Conservation (phyloP, 2,329 filamentous ascomycete species). For the Chaetomiaceae sp. region DNA sequence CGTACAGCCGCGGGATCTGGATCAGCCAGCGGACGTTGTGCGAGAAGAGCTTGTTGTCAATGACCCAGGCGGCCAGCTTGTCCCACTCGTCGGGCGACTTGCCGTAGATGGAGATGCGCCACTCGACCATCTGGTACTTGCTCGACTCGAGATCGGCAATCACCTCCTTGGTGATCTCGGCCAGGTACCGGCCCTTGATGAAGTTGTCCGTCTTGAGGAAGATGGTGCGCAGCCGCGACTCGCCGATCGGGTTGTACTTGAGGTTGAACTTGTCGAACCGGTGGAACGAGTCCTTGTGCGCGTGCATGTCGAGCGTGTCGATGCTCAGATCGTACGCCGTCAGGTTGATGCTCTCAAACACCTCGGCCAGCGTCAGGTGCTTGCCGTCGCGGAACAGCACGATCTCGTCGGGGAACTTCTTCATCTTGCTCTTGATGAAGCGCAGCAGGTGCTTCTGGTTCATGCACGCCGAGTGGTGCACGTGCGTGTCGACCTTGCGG, state of each 20-base stretch:
- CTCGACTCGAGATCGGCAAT: slow-evolving; percentile 95
- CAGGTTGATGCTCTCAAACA: slow-evolving; percentile 95
- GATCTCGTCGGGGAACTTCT: slow-evolving; percentile 91
- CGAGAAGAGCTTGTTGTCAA: slow-evolving; percentile 97
- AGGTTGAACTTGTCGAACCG: slow-evolving; percentile 99
- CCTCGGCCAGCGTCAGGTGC: slow-evolving; percentile 83
- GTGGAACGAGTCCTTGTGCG: slow-evolving; percentile 96
- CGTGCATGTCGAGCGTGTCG: slow-evolving; percentile 98
- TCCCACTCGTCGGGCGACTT: slow-evolving; percentile 93
- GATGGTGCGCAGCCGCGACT: slow-evolving; percentile 93
- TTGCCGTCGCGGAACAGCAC: slow-evolving; percentile 91
- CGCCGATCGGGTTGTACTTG: slow-evolving; percentile 96
- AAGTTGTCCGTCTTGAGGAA: slow-evolving; percentile 99
- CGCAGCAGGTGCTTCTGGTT: slow-evolving; percentile 97
- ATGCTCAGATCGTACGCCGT: slow-evolving; percentile 98
- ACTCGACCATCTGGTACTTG: slow-evolving; percentile 99
- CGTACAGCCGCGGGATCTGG: slow-evolving; percentile 89
- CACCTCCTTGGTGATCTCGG: slow-evolving; percentile 97
- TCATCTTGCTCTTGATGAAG: slow-evolving; percentile 99
- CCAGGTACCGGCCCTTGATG: slow-evolving; percentile 90
- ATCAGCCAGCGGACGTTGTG: slow-evolving; percentile 97
- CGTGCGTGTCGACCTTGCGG: slow-evolving; percentile 96
- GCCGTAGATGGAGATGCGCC: slow-evolving; percentile 97
- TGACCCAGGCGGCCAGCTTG: slow-evolving; percentile 92
- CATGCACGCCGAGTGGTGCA: slow-evolving; percentile 99